A percentile compares a stretch with the other conserved stretches of the same genome.
Conservation (phyloP, 495 filamentous ascomycete genomes). For the Talaromyces adpressus region DNA sequence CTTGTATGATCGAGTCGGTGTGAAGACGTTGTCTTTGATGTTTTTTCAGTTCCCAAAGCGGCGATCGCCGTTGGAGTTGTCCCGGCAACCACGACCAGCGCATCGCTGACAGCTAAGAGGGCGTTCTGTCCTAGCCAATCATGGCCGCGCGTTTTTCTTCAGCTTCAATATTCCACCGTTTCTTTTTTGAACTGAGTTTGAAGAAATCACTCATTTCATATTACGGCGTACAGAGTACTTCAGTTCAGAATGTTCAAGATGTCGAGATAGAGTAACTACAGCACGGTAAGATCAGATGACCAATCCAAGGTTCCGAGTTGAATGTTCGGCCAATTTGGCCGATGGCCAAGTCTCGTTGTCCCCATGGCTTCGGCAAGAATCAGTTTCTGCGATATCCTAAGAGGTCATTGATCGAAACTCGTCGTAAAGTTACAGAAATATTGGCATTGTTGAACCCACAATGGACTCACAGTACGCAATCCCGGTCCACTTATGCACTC, state of each 20-base stretch:
- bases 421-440: too few relatives aligned
- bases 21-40: neutral
- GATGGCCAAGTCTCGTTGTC: neutral
- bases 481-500: slow-evolving; percentile 5
- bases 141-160: neutral
- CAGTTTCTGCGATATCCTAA: too few relatives aligned
- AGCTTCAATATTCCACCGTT: neutral
- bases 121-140: neutral
- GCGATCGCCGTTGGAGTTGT: neutral
- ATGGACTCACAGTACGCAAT: neutral
- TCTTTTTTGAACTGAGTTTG: neutral
- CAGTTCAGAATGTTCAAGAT: neutral
- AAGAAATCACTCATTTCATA: neutral
- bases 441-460: neutral
- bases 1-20: neutral
- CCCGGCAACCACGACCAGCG: neutral
- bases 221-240: neutral
- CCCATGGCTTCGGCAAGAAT: neutral
- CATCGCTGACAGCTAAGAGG: neutral
- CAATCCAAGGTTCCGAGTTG: neutral
- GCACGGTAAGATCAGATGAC: neutral
- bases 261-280: neutral
- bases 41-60: neutral
- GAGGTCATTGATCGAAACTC: too few relatives aligned
- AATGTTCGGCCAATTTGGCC: slow-evolving; percentile 7